Conservation (phyloP, 139 green algal genomes). For the Ostreobium quekettii region DNA sequence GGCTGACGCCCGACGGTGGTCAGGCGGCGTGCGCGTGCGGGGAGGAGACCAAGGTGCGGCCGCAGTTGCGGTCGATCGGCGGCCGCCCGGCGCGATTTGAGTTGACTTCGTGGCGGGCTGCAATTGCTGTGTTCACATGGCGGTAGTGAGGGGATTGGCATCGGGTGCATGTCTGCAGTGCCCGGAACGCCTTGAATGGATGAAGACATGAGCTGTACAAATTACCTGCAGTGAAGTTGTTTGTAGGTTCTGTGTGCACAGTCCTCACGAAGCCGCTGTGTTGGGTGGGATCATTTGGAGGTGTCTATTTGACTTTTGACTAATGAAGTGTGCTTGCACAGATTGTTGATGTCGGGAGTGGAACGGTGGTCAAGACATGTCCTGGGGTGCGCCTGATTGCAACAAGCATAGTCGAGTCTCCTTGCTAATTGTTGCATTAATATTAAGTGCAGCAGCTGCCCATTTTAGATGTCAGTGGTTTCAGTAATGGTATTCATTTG, state of each 20-base stretch:
- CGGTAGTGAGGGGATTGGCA: not conserved
- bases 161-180: not conserved
- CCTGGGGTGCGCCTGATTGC: not conserved
- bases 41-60: constrained; percentile 81
- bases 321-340: not conserved
- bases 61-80: not conserved
- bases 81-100: not conserved
- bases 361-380: not conserved
- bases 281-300: not conserved
- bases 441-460: not conserved
- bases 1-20: constrained; percentile 48
- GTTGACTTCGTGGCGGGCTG: not conserved
- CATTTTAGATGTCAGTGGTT: not conserved
- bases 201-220: not conserved
- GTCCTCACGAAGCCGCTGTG: not conserved
- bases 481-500: not conserved
- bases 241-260: not conserved
- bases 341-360: not conserved
- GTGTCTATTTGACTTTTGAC: not conserved
- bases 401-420: not conserved
- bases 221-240: not conserved
- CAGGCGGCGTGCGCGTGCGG: constrained; percentile 65
- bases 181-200: not conserved
- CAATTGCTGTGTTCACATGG: not conserved
- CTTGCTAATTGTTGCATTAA: not conserved